These are phyloP conservation scores for Copromyces sp. DNA, from an alignment of 495 filamentous ascomycete species.

Conservation along the genomic window DNA sequence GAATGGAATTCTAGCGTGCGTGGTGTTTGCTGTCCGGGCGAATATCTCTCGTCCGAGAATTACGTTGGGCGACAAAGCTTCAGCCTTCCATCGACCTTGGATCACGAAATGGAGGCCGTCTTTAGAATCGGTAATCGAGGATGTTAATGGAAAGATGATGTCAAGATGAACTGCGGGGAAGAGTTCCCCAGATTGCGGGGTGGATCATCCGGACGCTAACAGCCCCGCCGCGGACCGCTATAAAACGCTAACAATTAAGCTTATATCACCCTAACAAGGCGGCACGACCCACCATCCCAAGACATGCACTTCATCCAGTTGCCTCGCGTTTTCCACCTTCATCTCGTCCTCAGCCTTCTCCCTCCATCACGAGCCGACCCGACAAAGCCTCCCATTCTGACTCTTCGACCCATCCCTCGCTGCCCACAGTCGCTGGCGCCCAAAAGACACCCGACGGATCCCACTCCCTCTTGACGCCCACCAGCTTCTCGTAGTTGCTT, in stretches of 20 bases:
- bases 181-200: background rate
- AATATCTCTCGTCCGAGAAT: background rate
- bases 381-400: conserved; percentile 27
- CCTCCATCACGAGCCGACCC: background rate
- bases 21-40: background rate
- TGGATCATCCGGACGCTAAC: background rate
- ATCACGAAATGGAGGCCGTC: background rate
- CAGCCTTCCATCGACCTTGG: background rate
- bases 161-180: background rate
- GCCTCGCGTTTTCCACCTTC: background rate
- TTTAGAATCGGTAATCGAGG: too few species aligned
- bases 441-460: conserved; percentile 47
- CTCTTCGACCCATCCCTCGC: conserved; percentile 29
- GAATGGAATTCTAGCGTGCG: background rate
- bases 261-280: background rate
- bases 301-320: background rate
- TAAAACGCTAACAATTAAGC: background rate
- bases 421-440: conserved; percentile 41
- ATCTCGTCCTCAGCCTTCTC: background rate
- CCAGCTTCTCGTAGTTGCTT: conserved; percentile 35
- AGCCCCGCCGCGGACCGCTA: background rate
- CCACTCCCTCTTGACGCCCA: conserved; percentile 38
- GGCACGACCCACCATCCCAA: background rate
- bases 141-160: background rate
- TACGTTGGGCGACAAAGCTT: background rate